phyloP scores from a whole-genome alignment of 75 land plant genomes.

The Cupressus sempervirens region DNA sequence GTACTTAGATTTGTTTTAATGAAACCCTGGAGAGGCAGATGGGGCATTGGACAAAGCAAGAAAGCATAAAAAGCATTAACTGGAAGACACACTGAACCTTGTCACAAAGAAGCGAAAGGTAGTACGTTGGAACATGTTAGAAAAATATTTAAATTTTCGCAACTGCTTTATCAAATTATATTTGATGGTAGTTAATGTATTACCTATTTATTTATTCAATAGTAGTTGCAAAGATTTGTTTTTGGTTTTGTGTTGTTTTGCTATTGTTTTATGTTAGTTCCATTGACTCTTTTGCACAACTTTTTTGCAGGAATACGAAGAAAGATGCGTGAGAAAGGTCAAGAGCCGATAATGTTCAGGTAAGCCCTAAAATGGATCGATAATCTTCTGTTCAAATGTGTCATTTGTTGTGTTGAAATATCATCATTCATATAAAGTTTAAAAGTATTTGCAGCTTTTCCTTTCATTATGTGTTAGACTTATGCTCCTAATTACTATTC shows the following conservation, averaged over 20 bases:
- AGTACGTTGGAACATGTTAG: background rate
- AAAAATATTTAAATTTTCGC: background rate
- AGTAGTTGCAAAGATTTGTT: background rate
- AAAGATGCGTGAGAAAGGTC: conserved; percentile 96
- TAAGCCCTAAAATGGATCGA: conserved; percentile 17
- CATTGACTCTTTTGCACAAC: background rate
- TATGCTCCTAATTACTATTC: background rate
- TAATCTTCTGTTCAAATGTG: background rate
- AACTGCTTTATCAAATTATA: background rate
- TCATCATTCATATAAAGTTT: background rate
- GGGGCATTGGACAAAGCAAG: conserved; percentile 99
- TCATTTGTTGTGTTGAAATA: background rate
- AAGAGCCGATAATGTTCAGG: conserved; percentile 99
- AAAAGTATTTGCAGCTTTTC: background rate
- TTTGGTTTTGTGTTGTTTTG: background rate
- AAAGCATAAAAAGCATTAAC: conserved; percentile 96
- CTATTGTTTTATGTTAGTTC: background rate
- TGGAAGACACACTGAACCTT: conserved; percentile 91
- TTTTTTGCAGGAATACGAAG: conserved; percentile 80
- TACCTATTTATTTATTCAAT: background rate
- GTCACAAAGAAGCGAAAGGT: conserved; percentile 97
- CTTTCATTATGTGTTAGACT: background rate
- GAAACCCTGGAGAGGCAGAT: conserved; percentile 79
- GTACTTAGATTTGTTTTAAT: background rate
- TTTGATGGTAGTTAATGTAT: background rate